phyloP scores from a whole-genome alignment of 495 filamentous ascomycete genomes.

The Aspergillus conjunctus region DNA sequence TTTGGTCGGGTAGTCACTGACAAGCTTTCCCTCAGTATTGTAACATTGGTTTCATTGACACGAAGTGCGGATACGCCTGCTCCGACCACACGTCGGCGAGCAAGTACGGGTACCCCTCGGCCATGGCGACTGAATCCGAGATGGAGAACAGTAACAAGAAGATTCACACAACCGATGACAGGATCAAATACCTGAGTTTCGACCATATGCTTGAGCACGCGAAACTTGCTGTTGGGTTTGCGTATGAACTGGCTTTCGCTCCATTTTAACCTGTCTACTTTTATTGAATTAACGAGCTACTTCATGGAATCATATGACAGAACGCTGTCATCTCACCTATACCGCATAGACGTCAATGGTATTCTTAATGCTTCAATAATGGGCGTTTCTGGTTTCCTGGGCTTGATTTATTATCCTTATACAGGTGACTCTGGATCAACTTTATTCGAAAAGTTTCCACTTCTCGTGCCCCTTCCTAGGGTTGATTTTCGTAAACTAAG shows the following conservation, averaged over 20 bases:
- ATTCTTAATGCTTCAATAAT: constrained; percentile 1
- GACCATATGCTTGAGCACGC: constrained; percentile 99
- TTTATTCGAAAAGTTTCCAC: neutral
- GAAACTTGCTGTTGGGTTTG: constrained; percentile 84
- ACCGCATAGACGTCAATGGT: neutral
- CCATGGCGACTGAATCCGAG: constrained; percentile 92
- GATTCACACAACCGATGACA: constrained; percentile 89
- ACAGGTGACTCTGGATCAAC: neutral
- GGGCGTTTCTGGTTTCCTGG: neutral
- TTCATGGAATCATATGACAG: neutral
- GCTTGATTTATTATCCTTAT: neutral
- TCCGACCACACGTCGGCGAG: constrained; percentile 96
- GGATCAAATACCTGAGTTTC: constrained; percentile 85
- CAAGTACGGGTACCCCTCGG: constrained; percentile 92
- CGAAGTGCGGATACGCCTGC: constrained; percentile 96
- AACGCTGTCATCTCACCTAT: neutral
- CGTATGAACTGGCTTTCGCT: constrained; percentile 74
- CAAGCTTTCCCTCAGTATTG: constrained; percentile 64
- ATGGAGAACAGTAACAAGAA: constrained; percentile 84
- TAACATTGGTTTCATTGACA: constrained; percentile 83
- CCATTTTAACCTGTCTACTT: constrained; percentile 32
- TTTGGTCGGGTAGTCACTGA: constrained; percentile 7
- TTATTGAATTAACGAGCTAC: constrained; percentile 13
- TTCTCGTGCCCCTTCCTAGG: neutral
- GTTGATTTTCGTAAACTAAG: neutral